These are phyloP conservation scores for Crucihimalaya himalaica DNA, from an alignment of 345 rosid genomes.

Conservation along the genomic window DNA sequence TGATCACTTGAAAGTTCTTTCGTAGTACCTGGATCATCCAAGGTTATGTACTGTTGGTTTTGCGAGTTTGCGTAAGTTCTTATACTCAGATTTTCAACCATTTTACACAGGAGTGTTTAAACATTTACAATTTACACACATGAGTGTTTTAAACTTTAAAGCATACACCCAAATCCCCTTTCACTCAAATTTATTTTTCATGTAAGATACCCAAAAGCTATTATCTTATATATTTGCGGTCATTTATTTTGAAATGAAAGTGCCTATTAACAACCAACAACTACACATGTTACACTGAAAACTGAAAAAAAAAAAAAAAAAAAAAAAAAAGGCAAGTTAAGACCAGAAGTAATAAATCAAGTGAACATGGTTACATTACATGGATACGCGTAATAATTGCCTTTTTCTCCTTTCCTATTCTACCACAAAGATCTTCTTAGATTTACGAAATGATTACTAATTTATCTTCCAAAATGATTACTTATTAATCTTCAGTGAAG, in stretches of 20 bases:
- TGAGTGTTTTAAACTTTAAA: no score
- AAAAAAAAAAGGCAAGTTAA: not conserved
- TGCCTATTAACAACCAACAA: not conserved
- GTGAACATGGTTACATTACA: conserved; percentile 17
- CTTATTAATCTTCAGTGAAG: not conserved
- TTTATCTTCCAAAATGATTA: conserved; percentile 24
- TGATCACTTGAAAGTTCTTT: no score
- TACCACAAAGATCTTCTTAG: conserved; percentile 30
- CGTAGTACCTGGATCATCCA: not conserved
- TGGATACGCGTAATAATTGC: conserved; percentile 28
- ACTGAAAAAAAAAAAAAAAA: not conserved
- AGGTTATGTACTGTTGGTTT: no score
- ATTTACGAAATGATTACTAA: conserved; percentile 32
- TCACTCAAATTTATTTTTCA: not conserved
- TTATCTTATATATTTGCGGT: not conserved
- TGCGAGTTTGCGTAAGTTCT: no score
- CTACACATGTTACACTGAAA: not conserved
- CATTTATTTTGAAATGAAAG: no score
- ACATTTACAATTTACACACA: no score
- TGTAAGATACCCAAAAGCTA: not conserved
- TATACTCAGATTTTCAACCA: no score
- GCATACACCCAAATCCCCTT: not conserved
- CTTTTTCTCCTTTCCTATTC: not conserved
- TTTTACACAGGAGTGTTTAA: no score
- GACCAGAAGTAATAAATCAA: not conserved